Evolutionary conservation across 2,329 filamentous ascomycete genomes (phyloP), one percentile per base, ranked within the genome.

Genomic region (Calonectria naviculata): DNA sequence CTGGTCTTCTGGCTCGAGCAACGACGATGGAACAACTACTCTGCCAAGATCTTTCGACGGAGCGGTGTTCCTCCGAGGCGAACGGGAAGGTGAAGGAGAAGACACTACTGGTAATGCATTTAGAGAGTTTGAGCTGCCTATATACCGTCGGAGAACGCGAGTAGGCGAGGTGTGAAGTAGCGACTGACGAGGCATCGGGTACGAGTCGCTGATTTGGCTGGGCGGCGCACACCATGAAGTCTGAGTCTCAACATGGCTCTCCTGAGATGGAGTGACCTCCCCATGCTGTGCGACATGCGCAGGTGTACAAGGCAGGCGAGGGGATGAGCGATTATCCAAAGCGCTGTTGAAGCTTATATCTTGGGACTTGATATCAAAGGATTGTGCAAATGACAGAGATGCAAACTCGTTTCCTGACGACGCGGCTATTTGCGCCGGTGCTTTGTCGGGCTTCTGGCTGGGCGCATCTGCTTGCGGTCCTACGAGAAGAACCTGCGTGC

Each of bases 131-230:
- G 62, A 10, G 74, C 24, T 73, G 61, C 86, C 84, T 4, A 89
- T 81, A 69, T 87, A 89, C 28, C 85, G 83, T 70, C 89, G 85
- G 13, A 91, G 75, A 1, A 89, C 80, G 44, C 87, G 83, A 1
- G 86, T 87, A 0, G 89, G 89, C 0, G 90, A 88, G 21, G 74
- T 72, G 10, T 72, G 71, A 13, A 82, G 66, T 24, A 82, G 28
- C 6, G 72, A 73, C 5, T 76, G 67, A 58, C 80, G 78, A 9
- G 82, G 82, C 70, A 84, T 80, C 61, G 77, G 87, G 73, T 89
- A 87, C 0, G 90, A 92, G 75, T 92, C 90, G 12, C 83, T 84
- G 24, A 92, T 84, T 31, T 87, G 82, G 68, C 88, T 90, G 0
- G 87, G 84, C 2, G 85, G 86, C 17, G 84, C 80, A 52, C 78